Base-by-base conservation (phyloP, 2,329 filamentous ascomycete genomes). In the Didymellaceae sp. region DNA sequence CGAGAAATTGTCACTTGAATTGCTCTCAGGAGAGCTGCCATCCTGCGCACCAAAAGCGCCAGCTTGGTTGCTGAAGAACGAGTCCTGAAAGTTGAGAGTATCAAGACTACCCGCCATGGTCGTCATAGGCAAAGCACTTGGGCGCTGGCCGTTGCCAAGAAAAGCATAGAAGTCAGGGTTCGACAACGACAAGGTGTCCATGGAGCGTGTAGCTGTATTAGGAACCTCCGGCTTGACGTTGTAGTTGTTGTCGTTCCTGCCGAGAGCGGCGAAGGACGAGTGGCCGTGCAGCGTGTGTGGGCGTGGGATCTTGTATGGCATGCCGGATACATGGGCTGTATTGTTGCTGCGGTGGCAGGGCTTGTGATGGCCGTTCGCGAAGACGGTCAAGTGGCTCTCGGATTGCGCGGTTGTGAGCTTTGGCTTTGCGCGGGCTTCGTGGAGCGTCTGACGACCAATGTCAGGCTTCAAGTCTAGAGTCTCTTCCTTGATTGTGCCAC, bases 301-400 rank as follows among this genome's bases (percentile, higher is more conserved):
- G 14, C 70, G 69, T 17, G 82, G 82, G 57, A 86, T 81, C 63
- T 83, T 83, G 72, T 87, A 87, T 1, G 85, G 85, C 58, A 81
- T 74, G 50, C 83, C 83, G 47, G 80, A 83, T 53, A 85, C 82
- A 63, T 86, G 84, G 52, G 83, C 83, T 57, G 82, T 79, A 67
- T 85, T 82, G 71, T 86, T 86, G 72, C 84, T 82, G 59, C 84
- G 82, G 65, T 86, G 84, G 41, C 80, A 81, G 9, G 84, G 84
- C 73, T 85, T 85, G 73, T 86, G 83, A 60, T 86, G 83, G 51
- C 84, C 84, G 63, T 86, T 85, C 17, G 82, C 77, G 65, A 86
- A 86, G 50, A 85, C 76, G 14, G 82, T 86, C 61, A 86, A 72
- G 22, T 79, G 81, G 50, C 78, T 80, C 43, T 87, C 84, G 18